A percentile compares a stretch with the other conserved stretches of the same genome.
Conservation (phyloP, 768 basidiomycete genomes). For the Leccinum disarticulatum region DNA sequence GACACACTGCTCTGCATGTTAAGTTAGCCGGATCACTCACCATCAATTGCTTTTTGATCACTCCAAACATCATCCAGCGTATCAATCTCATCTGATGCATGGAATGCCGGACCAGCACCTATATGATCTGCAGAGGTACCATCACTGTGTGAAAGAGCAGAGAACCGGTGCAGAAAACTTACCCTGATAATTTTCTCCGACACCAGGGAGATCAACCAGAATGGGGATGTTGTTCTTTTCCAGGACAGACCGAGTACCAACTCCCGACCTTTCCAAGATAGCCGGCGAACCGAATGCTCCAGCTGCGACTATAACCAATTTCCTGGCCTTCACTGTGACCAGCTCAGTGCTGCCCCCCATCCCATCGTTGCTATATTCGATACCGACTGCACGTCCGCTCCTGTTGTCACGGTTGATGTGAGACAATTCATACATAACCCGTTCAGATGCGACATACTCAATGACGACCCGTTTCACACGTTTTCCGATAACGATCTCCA, state of each 20-base stretch:
- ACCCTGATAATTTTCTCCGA: slow-evolving; percentile 39
- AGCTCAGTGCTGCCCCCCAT: slow-evolving; percentile 9
- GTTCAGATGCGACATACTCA: background rate
- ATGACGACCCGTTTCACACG: background rate
- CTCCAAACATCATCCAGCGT: slow-evolving; percentile 50
- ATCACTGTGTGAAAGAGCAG: background rate
- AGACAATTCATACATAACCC: background rate
- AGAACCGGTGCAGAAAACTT: slow-evolving; percentile 10
- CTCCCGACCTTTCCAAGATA: slow-evolving; percentile 63
- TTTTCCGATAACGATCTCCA: slow-evolving; percentile 31
- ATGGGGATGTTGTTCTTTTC: slow-evolving; percentile 46
- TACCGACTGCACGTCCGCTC: slow-evolving; percentile 34
- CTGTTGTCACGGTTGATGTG: slow-evolving; percentile 14
- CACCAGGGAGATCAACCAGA: background rate
- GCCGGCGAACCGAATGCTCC: slow-evolving; percentile 57
- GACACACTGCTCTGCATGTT: slow-evolving; percentile 6
- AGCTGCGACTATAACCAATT: slow-evolving; percentile 48
- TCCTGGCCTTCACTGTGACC: slow-evolving; percentile 25
- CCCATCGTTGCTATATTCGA: slow-evolving; percentile 33
- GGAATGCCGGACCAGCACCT: slow-evolving; percentile 31
- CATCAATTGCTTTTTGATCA: slow-evolving; percentile 34
- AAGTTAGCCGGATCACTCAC: slow-evolving; percentile 31
- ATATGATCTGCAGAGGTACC: slow-evolving; percentile 30
- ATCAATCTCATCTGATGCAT: slow-evolving; percentile 42
- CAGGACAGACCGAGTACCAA: slow-evolving; percentile 55